phyloP scores from a whole-genome alignment of 495 filamentous ascomycete genomes.

The Penicillium flavigenum region DNA sequence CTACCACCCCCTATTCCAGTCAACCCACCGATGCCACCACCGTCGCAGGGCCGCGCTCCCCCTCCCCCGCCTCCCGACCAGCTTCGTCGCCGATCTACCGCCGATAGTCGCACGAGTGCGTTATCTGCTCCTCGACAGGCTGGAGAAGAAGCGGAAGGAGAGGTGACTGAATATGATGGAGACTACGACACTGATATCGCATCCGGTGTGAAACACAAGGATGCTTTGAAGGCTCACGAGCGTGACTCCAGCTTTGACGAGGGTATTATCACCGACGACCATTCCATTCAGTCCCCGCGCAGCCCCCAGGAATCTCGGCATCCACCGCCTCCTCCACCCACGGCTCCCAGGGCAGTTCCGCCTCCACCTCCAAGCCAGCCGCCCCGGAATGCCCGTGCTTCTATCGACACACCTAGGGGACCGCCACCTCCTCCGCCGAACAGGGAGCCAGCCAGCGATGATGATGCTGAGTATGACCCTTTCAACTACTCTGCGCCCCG shows the following conservation, averaged over 20 bases:
- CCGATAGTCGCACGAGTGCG: slow-evolving; percentile 47
- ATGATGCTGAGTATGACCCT: slow-evolving; percentile 73
- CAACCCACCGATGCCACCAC: slow-evolving; percentile 48
- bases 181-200: slow-evolving; percentile 99
- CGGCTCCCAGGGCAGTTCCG: slow-evolving; percentile 52
- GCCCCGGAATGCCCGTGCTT: slow-evolving; percentile 49
- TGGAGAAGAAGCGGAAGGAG: slow-evolving; percentile 69
- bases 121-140: slow-evolving; percentile 41
- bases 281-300: slow-evolving; percentile 47
- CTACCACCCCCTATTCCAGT: slow-evolving; percentile 52
- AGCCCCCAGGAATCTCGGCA: slow-evolving; percentile 49
- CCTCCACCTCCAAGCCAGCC: slow-evolving; percentile 54
- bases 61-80: slow-evolving; percentile 73
- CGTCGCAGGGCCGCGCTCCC: slow-evolving; percentile 62
- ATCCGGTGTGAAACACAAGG: slow-evolving; percentile 82
- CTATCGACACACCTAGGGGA: slow-evolving; percentile 68
- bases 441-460: slow-evolving; percentile 47
- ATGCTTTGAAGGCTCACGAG: slow-evolving; percentile 81
- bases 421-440: slow-evolving; percentile 57
- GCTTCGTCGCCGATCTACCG: slow-evolving; percentile 60
- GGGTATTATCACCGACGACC: slow-evolving; percentile 52
- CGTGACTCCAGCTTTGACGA: slow-evolving; percentile 72
- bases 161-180: slow-evolving; percentile 92
- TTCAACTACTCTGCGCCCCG: slow-evolving; percentile 62
- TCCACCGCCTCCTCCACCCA: slow-evolving; percentile 61